Conservation (phyloP, 768 basidiomycete species). For the Postia placenta region DNA sequence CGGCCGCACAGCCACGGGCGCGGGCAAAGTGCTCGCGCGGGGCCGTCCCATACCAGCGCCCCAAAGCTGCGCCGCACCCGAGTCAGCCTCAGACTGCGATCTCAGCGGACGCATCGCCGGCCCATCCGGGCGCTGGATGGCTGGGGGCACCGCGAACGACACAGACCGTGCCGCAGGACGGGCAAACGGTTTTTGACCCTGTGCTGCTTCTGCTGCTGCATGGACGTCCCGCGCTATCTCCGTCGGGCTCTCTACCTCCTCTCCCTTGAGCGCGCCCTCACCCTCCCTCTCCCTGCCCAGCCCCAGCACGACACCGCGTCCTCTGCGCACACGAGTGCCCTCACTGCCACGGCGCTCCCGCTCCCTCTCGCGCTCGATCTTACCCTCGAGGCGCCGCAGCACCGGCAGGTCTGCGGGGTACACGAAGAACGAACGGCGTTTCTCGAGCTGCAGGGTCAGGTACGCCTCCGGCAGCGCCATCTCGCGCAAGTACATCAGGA, state of each 20-base stretch:
- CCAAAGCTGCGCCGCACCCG: no score
- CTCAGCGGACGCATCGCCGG: slow-evolving; percentile 8
- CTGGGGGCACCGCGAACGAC: slow-evolving; percentile 12
- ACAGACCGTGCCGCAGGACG: slow-evolving; percentile 10
- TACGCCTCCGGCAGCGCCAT: slow-evolving; percentile 84
- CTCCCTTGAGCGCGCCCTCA: not conserved
- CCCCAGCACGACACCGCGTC: not conserved
- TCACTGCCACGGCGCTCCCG: not conserved
- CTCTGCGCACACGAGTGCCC: not conserved
- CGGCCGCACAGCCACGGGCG: slow-evolving; percentile 42
- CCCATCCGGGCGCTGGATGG: not conserved
- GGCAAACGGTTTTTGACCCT: not conserved
- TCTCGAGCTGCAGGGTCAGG: slow-evolving; percentile 79
- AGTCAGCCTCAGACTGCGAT: slow-evolving; percentile 12
- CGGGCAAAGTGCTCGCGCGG: slow-evolving; percentile 64
- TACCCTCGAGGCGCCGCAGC: slow-evolving; percentile 62
- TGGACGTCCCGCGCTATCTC: not conserved
- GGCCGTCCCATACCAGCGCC: slow-evolving; percentile 35
- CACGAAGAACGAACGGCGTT: slow-evolving; percentile 85
- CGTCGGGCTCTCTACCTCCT: not conserved
- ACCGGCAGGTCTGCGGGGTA: slow-evolving; percentile 77
- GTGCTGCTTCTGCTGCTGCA: not conserved
- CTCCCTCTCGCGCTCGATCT: slow-evolving; percentile 28
- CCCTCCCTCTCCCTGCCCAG: not conserved
- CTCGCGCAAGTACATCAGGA: slow-evolving; percentile 73